Conservation (phyloP, 805 yeast genomes). For the Kodamaea hsintzibuensis region DNA sequence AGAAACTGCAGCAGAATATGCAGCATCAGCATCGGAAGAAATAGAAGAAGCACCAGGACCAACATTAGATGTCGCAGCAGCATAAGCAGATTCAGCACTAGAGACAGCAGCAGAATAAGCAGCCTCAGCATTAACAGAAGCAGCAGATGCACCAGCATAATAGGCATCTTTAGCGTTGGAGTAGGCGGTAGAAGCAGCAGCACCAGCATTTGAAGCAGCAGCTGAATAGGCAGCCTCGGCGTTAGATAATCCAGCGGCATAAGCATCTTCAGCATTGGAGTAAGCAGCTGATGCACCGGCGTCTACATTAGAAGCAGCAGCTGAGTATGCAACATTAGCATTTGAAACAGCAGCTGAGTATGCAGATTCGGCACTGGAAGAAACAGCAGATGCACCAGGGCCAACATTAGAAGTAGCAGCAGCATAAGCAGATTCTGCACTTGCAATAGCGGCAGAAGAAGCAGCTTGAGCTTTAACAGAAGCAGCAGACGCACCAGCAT, state of each 20-base stretch:
- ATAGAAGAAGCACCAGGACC: not conserved
- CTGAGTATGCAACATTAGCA: not conserved
- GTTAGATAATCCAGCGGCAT: not conserved
- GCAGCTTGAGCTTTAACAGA: not conserved
- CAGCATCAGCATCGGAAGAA: not conserved
- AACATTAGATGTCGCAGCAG: not conserved
- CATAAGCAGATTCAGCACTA: conserved; percentile 1
- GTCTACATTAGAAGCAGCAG: not conserved
- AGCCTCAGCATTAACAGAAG: not conserved
- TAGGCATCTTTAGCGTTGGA: not conserved
- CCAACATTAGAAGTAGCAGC: not conserved
- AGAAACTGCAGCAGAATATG: not conserved
- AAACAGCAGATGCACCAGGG: not conserved
- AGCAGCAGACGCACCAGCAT: not conserved
- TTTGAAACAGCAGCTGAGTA: not conserved
- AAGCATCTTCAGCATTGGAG: not conserved
- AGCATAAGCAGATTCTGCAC: conserved; percentile 1
- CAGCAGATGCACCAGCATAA: not conserved
- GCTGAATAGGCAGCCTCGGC: not conserved
- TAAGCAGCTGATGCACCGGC: not conserved
- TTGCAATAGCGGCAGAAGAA: conserved; percentile 6
- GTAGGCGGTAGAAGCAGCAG: not conserved
- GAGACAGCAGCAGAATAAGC: conserved; percentile 7
- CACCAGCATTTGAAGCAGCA: conserved; percentile 1
- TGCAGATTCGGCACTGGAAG: not conserved